phyloP scores from a whole-genome alignment of 2,329 filamentous ascomycete genomes.

The Neocucurbitaria cava region DNA sequence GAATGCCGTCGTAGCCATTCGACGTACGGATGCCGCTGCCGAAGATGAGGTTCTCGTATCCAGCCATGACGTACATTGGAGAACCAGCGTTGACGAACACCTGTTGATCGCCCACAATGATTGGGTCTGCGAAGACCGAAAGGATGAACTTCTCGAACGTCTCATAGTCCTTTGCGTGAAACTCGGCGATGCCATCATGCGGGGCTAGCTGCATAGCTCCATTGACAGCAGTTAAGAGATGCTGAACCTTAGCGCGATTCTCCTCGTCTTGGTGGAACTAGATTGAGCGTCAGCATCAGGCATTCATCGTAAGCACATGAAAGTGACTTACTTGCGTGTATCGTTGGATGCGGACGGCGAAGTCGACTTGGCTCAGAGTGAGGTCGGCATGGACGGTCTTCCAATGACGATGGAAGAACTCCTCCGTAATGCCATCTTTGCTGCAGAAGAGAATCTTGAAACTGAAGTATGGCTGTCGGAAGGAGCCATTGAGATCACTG shows the following conservation, averaged over 20 bases:
- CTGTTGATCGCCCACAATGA: constrained; percentile 7
- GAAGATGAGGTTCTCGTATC: constrained; percentile 22
- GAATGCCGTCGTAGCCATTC: constrained; percentile 7
- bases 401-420: constrained; percentile 20
- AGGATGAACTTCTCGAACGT: constrained; percentile 8
- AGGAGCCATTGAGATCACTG: not conserved
- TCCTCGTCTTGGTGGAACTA: constrained; percentile 15
- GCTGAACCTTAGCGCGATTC: constrained; percentile 4
- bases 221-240: not conserved
- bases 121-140: constrained; percentile 1
- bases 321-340: constrained; percentile 12
- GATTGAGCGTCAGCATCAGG: not conserved
- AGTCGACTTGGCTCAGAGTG: constrained; percentile 5
- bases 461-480: constrained; percentile 7
- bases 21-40: constrained; percentile 7
- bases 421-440: constrained; percentile 7
- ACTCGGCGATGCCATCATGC: constrained; percentile 20
- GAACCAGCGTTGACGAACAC: constrained; percentile 8
- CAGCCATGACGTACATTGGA: constrained; percentile 16
- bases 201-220: constrained; percentile 6
- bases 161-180: constrained; percentile 13
- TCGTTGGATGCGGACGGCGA: constrained; percentile 7
- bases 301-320: not conserved
- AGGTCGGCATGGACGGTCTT: constrained; percentile 19
- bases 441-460: constrained; percentile 11